These are phyloP conservation scores for Rhizopus microsporus DNA, from an alignment of 371 early-diverging fungal species.

Conservation along the genomic window DNA sequence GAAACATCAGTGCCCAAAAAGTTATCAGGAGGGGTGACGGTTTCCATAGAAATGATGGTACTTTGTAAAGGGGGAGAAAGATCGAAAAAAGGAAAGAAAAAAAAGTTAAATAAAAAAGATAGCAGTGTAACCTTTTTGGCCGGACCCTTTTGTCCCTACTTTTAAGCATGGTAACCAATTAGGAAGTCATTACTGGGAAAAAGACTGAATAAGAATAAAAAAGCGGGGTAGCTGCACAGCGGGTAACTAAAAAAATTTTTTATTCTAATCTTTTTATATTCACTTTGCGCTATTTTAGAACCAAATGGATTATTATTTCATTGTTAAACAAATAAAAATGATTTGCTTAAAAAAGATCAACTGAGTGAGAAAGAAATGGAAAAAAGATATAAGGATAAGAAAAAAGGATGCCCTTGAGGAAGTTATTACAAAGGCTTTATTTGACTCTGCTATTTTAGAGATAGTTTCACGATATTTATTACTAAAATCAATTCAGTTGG, in stretches of 20 bases:
- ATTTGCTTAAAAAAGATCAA: neutral
- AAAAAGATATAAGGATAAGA: no score
- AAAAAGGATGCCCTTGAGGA: no score
- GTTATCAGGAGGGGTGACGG: no score
- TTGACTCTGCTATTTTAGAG: no score
- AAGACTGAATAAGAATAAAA: constrained; percentile 16
- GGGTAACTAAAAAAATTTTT: neutral
- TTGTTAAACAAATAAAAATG: neutral
- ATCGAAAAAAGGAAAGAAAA: no score
- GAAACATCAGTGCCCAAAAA: no score
- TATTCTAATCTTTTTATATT: neutral
- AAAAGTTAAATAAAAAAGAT: no score
- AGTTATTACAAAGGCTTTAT: no score
- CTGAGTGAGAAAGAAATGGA: neutral
- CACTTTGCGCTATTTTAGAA: neutral
- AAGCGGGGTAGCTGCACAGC: constrained; percentile 20
- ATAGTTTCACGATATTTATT: no score
- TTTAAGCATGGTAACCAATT: neutral
- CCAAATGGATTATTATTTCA: neutral
- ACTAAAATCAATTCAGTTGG: neutral
- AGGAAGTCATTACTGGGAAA: constrained; percentile 14
- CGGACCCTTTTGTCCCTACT: constrained; percentile 22
- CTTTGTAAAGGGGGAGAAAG: no score
- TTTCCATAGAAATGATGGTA: no score
- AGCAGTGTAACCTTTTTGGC: neutral